phyloP scores from a whole-genome alignment of 805 yeast genomes.

The Tetrapisispora nanseiensis region DNA sequence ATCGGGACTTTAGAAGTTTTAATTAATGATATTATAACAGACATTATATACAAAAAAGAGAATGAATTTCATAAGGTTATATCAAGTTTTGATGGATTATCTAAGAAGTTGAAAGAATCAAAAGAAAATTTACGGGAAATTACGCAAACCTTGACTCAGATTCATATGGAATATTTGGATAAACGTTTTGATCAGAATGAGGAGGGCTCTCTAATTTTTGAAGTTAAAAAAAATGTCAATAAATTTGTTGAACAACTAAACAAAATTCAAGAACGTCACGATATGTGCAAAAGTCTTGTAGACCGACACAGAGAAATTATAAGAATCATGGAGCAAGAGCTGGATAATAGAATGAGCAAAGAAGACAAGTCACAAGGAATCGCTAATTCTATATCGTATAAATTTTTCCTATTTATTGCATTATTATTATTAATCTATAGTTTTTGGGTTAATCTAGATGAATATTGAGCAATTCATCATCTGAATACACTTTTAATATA shows the following conservation, averaged over 20 bases:
- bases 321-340: constrained; percentile 20
- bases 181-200: constrained; percentile 22
- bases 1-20: constrained; percentile 18
- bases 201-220: constrained; percentile 19
- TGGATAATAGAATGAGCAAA: neutral
- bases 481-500: too few species aligned
- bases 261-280: constrained; percentile 23
- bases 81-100: constrained; percentile 18
- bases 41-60: constrained; percentile 22
- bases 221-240: constrained; percentile 8
- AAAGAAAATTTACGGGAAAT: constrained; percentile 20
- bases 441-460: neutral
- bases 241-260: constrained; percentile 18
- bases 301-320: constrained; percentile 19
- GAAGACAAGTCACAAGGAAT: neutral
- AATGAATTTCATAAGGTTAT: constrained; percentile 21
- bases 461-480: neutral
- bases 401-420: neutral
- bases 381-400: neutral
- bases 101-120: constrained; percentile 22
- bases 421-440: neutral
- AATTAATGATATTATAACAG: constrained; percentile 16
- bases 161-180: constrained; percentile 23
- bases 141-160: constrained; percentile 19
- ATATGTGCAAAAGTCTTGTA: constrained; percentile 13